Percentiles rank a stretch among this genome's conserved stretches.
These are phyloP conservation scores for Neurospora hispaniola DNA, from an alignment of 495 filamentous ascomycete species.

Conservation along the genomic window DNA sequence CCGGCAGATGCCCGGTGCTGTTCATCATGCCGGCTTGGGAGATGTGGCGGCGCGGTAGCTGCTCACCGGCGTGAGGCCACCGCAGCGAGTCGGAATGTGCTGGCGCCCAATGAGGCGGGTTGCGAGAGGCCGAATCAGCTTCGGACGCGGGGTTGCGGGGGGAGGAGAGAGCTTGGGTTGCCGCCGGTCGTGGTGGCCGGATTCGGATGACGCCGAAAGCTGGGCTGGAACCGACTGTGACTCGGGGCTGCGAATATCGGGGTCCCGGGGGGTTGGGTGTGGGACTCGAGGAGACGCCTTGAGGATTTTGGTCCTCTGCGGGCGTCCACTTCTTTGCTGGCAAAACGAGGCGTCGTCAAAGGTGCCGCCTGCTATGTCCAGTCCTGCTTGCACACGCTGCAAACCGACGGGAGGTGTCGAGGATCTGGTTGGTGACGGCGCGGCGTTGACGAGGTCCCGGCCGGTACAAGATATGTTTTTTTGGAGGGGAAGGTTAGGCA, in stretches of 20 bases:
- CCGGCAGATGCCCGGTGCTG: constrained; percentile 49
- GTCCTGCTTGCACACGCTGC: not conserved
- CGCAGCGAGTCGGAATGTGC: constrained; percentile 14
- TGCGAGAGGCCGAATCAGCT: not conserved
- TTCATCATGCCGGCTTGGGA: constrained; percentile 54
- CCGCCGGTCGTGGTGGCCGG: not conserved
- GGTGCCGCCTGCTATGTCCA: not conserved
- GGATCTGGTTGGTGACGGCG: not conserved
- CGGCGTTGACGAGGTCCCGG: not conserved
- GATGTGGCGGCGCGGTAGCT: constrained; percentile 33
- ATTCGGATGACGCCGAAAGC: not conserved
- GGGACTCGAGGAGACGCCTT: not conserved
- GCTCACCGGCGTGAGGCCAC: constrained; percentile 36
- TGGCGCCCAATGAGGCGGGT: not conserved
- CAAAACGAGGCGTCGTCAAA: not conserved
- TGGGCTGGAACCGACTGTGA: not conserved
- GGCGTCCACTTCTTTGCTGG: not conserved
- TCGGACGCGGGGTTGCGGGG: not conserved
- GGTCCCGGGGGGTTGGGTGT: not conserved
- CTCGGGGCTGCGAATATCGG: not conserved
- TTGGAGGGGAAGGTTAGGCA: constrained; percentile 1
- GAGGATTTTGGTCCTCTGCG: not conserved
- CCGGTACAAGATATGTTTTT: not conserved
- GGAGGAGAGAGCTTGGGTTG: not conserved
- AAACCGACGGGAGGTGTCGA: not conserved